Base-by-base conservation (phyloP, 495 filamentous ascomycete genomes). In the Aspergillus biplanus region DNA sequence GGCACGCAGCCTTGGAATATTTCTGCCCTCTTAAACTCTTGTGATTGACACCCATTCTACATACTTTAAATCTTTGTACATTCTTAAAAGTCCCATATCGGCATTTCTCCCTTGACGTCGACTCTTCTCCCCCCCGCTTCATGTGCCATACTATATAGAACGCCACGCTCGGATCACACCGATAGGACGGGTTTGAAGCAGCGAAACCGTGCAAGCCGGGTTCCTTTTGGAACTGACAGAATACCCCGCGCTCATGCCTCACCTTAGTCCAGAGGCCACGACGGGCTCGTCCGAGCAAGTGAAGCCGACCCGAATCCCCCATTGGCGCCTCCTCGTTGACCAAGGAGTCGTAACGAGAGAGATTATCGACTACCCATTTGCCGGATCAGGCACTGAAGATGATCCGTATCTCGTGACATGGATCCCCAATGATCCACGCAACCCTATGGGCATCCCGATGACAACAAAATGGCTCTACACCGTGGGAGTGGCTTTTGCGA, bases 331-430 rank as follows among this genome's bases (percentile, higher is more conserved):
- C 2, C 52, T 86, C 13, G 44, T 67, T 32, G 75, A 81, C 33
- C 79, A 83, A 59, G 73, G 76, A 56, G 67, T 77, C 52, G 54
- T 83, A 37, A 83, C 79, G 0, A 68, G 66, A 11, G 78, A 75
- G 53, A 81, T 90, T 32, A 58, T 81, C 50, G 77, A 83, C 52
- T 79, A 82, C 59, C 65, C 73, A 0, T 92, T 89, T 69, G 66
- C 74, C 27, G 90, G 90, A 5, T 71, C 78, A 4, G 90, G 90
- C 42, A 92, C 88, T 5, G 72, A 79, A 39, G 84, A 87, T 7
- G 83, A 89, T 32, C 90, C 90, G 1, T 92, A 85, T 63, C 65
- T 89, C 32, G 85, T 92, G 63, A 83, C 86, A 44, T 92, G 86
- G 73, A 81, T 92, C 4, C 83, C 84, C 33, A 71, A 85, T 53